Base-by-base conservation (phyloP, 345 rosid species). In the Capsella bursapastoris region DNA sequence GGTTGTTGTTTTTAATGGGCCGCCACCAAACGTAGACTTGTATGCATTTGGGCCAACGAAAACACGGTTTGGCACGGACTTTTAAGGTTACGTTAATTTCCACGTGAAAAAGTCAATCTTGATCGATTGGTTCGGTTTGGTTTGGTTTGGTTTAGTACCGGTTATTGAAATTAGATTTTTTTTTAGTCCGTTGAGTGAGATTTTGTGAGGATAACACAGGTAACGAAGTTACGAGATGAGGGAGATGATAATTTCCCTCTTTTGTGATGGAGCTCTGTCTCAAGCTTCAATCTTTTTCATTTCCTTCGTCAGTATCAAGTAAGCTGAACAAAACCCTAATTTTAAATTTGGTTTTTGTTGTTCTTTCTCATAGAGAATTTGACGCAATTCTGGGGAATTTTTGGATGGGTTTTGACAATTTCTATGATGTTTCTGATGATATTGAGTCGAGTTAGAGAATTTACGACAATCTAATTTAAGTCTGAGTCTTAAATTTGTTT, bases 261-360 rank as follows among this genome's bases (percentile, higher is more conserved):
- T 48, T 22, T 59, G 60, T 58, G 45, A 78, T 78, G 81, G 77
- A 78, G 59, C 77, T 78, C 27, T 12, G 73, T 66, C 7, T 72
- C 73, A 78, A 78, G 73, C 37, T 78, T 7, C 77, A 29, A 60
- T 66, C 34, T 66, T 66, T 66, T 78, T 66, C 73, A 8, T 55
- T 45, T 14, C 70, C 68, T 9, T 31, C 74, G 32, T 66, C 80
- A 7, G 62, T 70, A 43, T 65, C 72, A 18, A 7, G 81, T 78
- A 72, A 60, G 73, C 18, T 78, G 1, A 16, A 56, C 31, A 77
- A 48, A 64, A 64, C 72, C 67, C 62, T 57, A 4, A 9, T 32
- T 56, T 27, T 37, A 16, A 14, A 7, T 64, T 59, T 11, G 2
- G 0, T 57, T 32, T 18, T 53, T 1, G 40, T 7, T 52, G 4